Base-by-base conservation (phyloP, 2,329 filamentous ascomycete species). In the Colletotrichum salicis region DNA sequence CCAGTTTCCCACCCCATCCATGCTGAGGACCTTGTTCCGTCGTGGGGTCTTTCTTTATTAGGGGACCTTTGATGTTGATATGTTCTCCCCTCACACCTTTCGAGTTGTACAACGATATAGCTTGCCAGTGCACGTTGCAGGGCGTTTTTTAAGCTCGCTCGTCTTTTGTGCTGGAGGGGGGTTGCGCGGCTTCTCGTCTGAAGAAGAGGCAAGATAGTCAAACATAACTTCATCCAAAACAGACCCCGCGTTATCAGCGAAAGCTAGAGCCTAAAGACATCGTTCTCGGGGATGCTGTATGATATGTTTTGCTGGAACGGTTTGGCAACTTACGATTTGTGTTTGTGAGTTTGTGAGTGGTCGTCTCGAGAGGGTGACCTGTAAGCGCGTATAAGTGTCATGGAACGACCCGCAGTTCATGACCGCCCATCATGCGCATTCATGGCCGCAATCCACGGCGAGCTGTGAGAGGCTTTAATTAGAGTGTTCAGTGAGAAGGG, bases 241-340 rank as follows among this genome's bases (percentile, higher is more conserved):
- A 31, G 65, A 69, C 69, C 65, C 59, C 59, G 69, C 65, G 55
- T 69, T 71, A 63, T 71, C 68, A 68, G 58, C 64, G 27, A 62
- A 71, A 71, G 67, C 58, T 52, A 68, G 54, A 59, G 29, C 45
- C n/a, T 35, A 62, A 52, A 52, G 45, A 35, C 24, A n/a, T 37
- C 15, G 24, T 24, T 62, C 58, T 68, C 27, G 57, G 48, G 29
- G 41, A n/a, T 24, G 8, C 22, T 29, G 11, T 19, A 27, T n/a
- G 11, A n/a, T 37, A 51, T 29, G 67, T 37, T 60, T 61, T 57
- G 57, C 64, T 35, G 64, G 31, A 45, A 13, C 29, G 35, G 7
- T 19, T 68, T 41, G 33, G 59, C 41, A 22, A 48, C 19, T 7
- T 54, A 29, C n/a, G n/a, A 58, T 48, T 59, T 15, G 33, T 13